Percentiles rank a stretch among this genome's conserved stretches.
Conservation (phyloP, 208 protist species). For the Jaenimonas drosophilae region DNA sequence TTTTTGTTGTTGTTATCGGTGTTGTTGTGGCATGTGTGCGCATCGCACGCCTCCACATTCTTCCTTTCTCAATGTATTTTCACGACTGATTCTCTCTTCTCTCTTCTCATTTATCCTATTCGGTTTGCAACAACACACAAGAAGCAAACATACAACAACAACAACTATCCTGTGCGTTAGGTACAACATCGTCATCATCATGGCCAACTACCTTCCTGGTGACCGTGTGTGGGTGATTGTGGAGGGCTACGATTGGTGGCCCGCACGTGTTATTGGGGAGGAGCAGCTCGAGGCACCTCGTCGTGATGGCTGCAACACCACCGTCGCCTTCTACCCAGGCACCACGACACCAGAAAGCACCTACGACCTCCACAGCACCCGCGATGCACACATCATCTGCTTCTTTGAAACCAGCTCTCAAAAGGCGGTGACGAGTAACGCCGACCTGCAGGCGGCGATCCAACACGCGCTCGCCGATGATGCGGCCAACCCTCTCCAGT, state of each 20-base stretch:
- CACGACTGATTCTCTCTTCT: not conserved
- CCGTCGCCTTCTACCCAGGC: constrained; percentile 62
- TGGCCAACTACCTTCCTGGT: constrained; percentile 28
- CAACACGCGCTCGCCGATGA: constrained; percentile 29
- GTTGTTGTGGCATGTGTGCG: not conserved
- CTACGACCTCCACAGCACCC: constrained; percentile 31
- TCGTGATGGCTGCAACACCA: constrained; percentile 28
- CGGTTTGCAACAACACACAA: not conserved
- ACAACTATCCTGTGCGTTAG: too few relatives aligned
- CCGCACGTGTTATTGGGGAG: constrained; percentile 50
- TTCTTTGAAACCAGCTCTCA: constrained; percentile 80
- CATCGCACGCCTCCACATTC: not conserved
- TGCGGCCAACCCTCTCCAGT: constrained; percentile 63
- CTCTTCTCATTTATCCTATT: not conserved
- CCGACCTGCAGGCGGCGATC: constrained; percentile 52
- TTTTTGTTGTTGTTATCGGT: constrained; percentile 2
- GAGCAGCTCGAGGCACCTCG: constrained; percentile 16
- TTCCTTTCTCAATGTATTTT: constrained; percentile 7
- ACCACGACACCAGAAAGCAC: constrained; percentile 28
- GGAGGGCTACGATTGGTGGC: constrained; percentile 78
- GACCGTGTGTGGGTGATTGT: constrained; percentile 83
- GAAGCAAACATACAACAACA: constrained; percentile 6
- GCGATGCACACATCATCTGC: constrained; percentile 32
- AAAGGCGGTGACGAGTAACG: constrained; percentile 70
- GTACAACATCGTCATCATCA: constrained; percentile 5